These are phyloP conservation scores for Hymenoscyphus fructigenus DNA, from an alignment of 2,329 filamentous ascomycete species.

Conservation along the genomic window DNA sequence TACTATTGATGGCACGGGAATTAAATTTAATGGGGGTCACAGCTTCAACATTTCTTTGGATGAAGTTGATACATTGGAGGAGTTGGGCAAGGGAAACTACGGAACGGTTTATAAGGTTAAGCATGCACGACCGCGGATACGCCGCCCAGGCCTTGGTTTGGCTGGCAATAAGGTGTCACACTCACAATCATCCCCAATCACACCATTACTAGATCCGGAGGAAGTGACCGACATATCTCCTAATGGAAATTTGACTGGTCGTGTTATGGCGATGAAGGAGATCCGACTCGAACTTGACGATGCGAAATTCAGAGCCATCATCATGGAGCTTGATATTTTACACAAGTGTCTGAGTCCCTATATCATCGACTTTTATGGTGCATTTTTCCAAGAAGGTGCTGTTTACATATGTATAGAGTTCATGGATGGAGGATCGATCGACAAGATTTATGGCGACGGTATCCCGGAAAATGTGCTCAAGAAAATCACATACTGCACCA, in stretches of 20 bases:
- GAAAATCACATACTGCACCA: slow-evolving; percentile 87
- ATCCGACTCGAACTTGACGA: slow-evolving; percentile 94
- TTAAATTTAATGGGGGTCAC: slow-evolving; percentile 87
- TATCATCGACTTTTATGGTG: slow-evolving; percentile 98
- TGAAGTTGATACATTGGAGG: slow-evolving; percentile 88
- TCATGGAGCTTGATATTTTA: slow-evolving; percentile 95
- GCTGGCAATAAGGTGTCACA: slow-evolving; percentile 40
- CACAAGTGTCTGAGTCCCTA: slow-evolving; percentile 94
- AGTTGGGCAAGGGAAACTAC: slow-evolving; percentile 97
- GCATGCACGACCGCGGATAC: slow-evolving; percentile 66
- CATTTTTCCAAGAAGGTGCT: slow-evolving; percentile 97
- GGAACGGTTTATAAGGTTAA: slow-evolving; percentile 96
- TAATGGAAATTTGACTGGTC: slow-evolving; percentile 61
- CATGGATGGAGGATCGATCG: slow-evolving; percentile 97
- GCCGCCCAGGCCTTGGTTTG: slow-evolving; percentile 59
- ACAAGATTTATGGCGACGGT: slow-evolving; percentile 89
- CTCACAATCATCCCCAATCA: slow-evolving; percentile 37
- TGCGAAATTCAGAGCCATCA: slow-evolving; percentile 92
- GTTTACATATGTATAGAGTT: slow-evolving; percentile 99
- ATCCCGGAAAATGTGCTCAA: slow-evolving; percentile 84
- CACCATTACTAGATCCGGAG: slow-evolving; percentile 25
- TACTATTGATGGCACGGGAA: slow-evolving; percentile 81
- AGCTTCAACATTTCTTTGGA: slow-evolving; percentile 94
- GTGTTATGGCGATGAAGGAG: slow-evolving; percentile 99
- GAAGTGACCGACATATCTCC: slow-evolving; percentile 36